A percentile compares a stretch with the other conserved stretches of the same genome.
Conservation (phyloP, 345 rosid species). For the Eutrema heterophyllum region DNA sequence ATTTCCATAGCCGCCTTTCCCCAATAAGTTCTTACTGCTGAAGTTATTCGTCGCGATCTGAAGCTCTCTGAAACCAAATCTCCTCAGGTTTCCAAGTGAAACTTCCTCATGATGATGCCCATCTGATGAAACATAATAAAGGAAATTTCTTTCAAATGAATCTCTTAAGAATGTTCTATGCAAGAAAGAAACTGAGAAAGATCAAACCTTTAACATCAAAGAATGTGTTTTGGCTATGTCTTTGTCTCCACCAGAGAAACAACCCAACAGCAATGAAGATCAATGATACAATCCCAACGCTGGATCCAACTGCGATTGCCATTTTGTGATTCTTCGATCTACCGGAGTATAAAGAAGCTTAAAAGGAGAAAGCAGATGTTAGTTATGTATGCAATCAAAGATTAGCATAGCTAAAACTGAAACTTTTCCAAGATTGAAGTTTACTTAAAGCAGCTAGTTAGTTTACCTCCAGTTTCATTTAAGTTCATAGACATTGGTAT, state of each 20-base stretch:
- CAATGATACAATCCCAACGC: constrained; percentile 58
- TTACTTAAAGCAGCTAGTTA: neutral
- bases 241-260: constrained; percentile 82
- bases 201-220: constrained; percentile 76
- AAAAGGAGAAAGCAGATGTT: neutral
- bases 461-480: constrained; percentile 60
- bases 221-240: constrained; percentile 55
- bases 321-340: constrained; percentile 56
- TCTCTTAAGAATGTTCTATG: constrained; percentile 3
- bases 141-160: neutral
- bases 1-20: constrained; percentile 39
- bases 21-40: constrained; percentile 34
- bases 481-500: constrained; percentile 99
- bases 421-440: neutral
- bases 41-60: constrained; percentile 36
- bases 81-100: constrained; percentile 35
- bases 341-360: constrained; percentile 39
- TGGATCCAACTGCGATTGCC: constrained; percentile 69
- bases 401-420: no score
- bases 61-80: constrained; percentile 35
- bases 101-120: constrained; percentile 38
- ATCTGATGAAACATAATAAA: constrained; percentile 12
- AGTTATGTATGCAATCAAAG: neutral
- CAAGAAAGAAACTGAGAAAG: constrained; percentile 15
- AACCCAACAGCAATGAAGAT: constrained; percentile 66